These are phyloP conservation scores for Pseudogymnoascus sp. DNA, from an alignment of 2,329 filamentous ascomycete genomes.

Conservation along the genomic window DNA sequence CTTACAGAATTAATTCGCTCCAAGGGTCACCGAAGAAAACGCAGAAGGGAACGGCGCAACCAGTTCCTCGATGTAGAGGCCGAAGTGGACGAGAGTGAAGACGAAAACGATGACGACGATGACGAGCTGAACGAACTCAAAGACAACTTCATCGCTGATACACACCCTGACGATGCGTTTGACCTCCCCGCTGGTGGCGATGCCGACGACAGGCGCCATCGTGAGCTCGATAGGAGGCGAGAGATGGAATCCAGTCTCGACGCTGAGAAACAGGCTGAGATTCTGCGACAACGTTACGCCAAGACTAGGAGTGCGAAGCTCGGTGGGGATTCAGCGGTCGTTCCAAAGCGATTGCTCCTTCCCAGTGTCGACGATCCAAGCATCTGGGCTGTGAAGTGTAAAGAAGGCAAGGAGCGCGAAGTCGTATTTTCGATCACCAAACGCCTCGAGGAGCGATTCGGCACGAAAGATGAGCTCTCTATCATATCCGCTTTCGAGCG, in stretches of 20 bases:
- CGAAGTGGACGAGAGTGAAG: constrained; percentile 90
- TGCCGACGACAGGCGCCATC: constrained; percentile 84
- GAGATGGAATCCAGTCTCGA: constrained; percentile 84
- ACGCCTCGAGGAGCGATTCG: constrained; percentile 71
- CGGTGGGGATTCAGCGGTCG: constrained; percentile 63
- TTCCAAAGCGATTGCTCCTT: constrained; percentile 78
- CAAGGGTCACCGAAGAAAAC: constrained; percentile 70
- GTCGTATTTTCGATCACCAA: constrained; percentile 83
- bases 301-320: constrained; percentile 63
- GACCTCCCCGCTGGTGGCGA: constrained; percentile 67
- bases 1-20: constrained; percentile 5
- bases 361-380: constrained; percentile 92
- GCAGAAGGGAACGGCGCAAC: constrained; percentile 64
- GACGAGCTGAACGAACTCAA: constrained; percentile 73
- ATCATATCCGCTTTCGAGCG: constrained; percentile 92
- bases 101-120: constrained; percentile 81
- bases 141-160: constrained; percentile 80
- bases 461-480: constrained; percentile 70
- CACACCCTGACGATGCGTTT: constrained; percentile 81
- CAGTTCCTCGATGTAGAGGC: constrained; percentile 97
- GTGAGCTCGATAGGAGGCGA: constrained; percentile 86
- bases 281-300: constrained; percentile 81
- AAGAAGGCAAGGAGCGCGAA: constrained; percentile 91
- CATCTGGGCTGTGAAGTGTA: constrained; percentile 90
- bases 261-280: constrained; percentile 85